These are phyloP conservation scores for Debaryomyces udenii DNA, from an alignment of 1,139 yeast genomes.

Conservation along the genomic window DNA sequence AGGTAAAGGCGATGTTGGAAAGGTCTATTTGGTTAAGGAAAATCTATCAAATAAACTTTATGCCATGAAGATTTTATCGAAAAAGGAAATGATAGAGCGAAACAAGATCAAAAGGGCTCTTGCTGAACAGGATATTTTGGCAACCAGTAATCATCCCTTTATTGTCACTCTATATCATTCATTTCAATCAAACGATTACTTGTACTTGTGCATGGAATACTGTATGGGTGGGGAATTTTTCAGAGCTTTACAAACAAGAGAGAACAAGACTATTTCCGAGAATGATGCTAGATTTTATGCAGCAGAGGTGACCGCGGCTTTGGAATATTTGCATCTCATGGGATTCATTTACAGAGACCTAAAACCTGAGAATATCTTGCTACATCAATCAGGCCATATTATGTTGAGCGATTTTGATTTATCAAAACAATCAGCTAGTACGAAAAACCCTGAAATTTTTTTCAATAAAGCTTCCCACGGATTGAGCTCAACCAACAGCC, in stretches of 20 bases:
- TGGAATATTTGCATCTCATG: slow-evolving; percentile 93
- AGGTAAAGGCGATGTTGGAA: slow-evolving; percentile 98
- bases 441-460: slow-evolving; percentile 55
- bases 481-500: slow-evolving; percentile 20
- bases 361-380: slow-evolving; percentile 90
- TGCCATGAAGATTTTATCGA: slow-evolving; percentile 91
- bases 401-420: slow-evolving; percentile 97
- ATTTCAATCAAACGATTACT: slow-evolving; percentile 88
- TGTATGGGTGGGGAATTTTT: slow-evolving; percentile 99
- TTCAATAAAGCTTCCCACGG: slow-evolving; percentile 33
- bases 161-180: slow-evolving; percentile 96
- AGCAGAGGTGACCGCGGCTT: slow-evolving; percentile 95
- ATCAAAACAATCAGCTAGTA: slow-evolving; percentile 82
- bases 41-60: slow-evolving; percentile 71
- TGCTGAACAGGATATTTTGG: slow-evolving; percentile 95
- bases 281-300: slow-evolving; percentile 93
- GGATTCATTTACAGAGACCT: slow-evolving; percentile 95
- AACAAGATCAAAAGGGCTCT: slow-evolving; percentile 92
- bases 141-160: slow-evolving; percentile 95
- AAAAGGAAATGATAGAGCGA: slow-evolving; percentile 92
- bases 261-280: slow-evolving; percentile 82
- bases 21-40: slow-evolving; percentile 88
- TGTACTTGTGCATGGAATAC: slow-evolving; percentile 97
- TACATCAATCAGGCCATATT: slow-evolving; percentile 96
- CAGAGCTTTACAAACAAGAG: slow-evolving; percentile 91